Conservation (phyloP, 1,284 basidiomycete genomes). For the Puccinia polysora region DNA sequence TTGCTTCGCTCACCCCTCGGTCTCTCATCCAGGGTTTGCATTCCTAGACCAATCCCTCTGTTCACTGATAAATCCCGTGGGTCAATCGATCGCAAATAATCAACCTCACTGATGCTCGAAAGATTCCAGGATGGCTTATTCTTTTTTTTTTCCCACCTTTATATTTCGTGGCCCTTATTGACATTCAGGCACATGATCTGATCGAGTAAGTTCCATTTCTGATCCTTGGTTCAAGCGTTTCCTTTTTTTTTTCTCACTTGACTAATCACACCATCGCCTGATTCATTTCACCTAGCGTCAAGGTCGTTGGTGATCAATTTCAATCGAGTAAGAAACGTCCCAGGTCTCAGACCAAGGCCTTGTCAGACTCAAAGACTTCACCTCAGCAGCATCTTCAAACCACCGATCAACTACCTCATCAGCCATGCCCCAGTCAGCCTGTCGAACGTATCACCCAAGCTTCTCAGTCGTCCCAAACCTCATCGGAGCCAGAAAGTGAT, state of each 20-base stretch:
- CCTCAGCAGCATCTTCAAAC: neutral
- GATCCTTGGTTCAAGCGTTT: neutral
- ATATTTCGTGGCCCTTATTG: neutral
- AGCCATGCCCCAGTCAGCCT: constrained; percentile 14
- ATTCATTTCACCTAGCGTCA: neutral
- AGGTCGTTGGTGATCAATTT: neutral
- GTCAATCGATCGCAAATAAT: neutral
- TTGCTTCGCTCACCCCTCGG: neutral
- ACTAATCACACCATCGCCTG: too few relatives aligned
- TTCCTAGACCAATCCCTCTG: constrained; percentile 36
- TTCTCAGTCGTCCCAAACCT: neutral
- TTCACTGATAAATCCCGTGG: constrained; percentile 26
- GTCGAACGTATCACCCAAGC: constrained; percentile 4
- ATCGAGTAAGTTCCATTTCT: constrained; percentile 33
- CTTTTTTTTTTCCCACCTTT: neutral
- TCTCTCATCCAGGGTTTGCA: constrained; percentile 14
- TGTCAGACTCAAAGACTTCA: neutral
- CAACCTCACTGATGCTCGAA: neutral
- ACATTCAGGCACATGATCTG: constrained; percentile 15
- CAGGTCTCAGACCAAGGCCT: constrained; percentile 6
- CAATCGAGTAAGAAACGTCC: constrained; percentile 25
- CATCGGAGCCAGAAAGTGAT: too few relatives aligned
- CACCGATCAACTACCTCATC: neutral
- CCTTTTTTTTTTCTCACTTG: neutral
- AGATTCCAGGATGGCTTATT: neutral